phyloP scores from a whole-genome alignment of 345 rosid species.

The Aquilaria yunnanensis region DNA sequence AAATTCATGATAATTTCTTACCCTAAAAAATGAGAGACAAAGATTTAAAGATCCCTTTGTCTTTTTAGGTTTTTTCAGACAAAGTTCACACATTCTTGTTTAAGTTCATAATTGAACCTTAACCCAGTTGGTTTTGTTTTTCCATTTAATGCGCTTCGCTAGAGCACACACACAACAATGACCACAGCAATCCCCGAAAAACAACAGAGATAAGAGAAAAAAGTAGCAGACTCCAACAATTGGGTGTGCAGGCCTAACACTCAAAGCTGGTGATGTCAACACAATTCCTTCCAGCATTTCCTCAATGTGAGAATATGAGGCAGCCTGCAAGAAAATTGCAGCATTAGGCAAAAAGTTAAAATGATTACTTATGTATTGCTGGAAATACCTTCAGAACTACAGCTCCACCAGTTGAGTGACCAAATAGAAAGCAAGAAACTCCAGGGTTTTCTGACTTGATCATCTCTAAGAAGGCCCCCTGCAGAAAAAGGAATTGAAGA shows the following conservation, averaged over 20 bases:
- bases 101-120: no score
- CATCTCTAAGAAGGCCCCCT: constrained; percentile 88
- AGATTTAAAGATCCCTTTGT: no score
- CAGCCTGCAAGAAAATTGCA: constrained; percentile 42
- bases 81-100: no score
- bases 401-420: constrained; percentile 98
- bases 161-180: no score
- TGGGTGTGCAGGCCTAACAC: constrained; percentile 94
- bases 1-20: no score
- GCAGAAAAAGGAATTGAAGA: constrained; percentile 7
- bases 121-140: no score
- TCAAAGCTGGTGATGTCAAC: constrained; percentile 88
- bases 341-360: constrained; percentile 7
- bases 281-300: constrained; percentile 77
- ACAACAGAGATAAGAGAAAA: no score
- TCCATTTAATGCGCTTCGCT: no score
- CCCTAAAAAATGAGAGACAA: no score
- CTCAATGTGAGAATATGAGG: constrained; percentile 46
- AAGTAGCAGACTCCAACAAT: constrained; percentile 68
- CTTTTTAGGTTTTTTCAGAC: no score
- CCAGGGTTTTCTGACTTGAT: constrained; percentile 68
- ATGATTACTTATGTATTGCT: background rate
- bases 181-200: no score
- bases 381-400: constrained; percentile 76
- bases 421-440: constrained; percentile 93